Evolutionary conservation across 257 asterid species (phyloP), one percentile per base, ranked within the genome.

Genomic region (Solanum paucissectum): DNA sequence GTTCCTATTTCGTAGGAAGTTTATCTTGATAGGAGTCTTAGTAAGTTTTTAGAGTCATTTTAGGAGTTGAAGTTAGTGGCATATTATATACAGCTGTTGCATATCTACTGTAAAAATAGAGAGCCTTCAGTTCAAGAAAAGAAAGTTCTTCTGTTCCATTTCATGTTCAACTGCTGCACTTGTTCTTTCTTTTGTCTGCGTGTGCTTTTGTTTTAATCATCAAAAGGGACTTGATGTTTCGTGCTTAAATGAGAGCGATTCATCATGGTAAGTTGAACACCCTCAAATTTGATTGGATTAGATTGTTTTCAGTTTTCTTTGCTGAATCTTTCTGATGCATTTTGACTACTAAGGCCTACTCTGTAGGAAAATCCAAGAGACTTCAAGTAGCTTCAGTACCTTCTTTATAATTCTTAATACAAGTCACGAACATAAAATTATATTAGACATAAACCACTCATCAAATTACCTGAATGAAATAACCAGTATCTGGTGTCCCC

Each of bases 391-490:
- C 46, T 34, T 72, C 46, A 40, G 11, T n/a, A 76, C 83, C 23
- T 12, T n/a, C 18, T 36, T 11, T 38, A 23, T 40, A 27, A 76
- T 12, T 76, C 7, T 76, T 76, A 5, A n/a, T 40, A 12, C 29
- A 76, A 23, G 23, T 76, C 76, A 32, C 23, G 20, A 32, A 52
- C 83, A 69, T 66, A n/a, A 36, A 71, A 90, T 69, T 34, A 14
- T 27, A 83, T 62, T 77, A 40, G 32, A 74, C 60, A 88, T 6
- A 9, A 62, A 84, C 14, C 36, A 84, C 5, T 27, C 72, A 82
- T 49, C 66, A 58, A 73, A 68, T 62, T 93, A 96, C 99, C 93
- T 94, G 98, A 75, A 93, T 92, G 89, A 38, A 96, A 87, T 92
- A 96, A 86, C 98, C 98, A 88, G 88, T 88, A 83, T 96, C 98